Conservation (phyloP, 2,329 filamentous ascomycete species). For the Myriangium duriaei region DNA sequence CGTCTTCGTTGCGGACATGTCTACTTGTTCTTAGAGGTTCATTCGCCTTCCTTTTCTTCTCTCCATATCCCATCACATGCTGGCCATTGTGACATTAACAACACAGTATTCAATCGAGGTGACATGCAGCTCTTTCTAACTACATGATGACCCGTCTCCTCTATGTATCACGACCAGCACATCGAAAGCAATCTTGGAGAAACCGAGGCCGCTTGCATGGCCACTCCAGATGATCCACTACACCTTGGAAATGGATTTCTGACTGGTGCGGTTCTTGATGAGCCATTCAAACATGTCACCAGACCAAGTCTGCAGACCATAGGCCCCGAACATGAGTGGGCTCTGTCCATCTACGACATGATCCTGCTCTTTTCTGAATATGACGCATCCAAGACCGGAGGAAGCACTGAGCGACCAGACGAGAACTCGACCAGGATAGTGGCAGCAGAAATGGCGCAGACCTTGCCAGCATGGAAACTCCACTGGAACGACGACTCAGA, state of each 20-base stretch:
- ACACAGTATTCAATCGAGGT: too few relatives aligned
- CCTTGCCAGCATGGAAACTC: conserved; percentile 6
- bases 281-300: conserved; percentile 2
- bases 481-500: conserved; percentile 8
- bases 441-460: conserved; percentile 2
- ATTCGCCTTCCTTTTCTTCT: too few relatives aligned
- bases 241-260: neutral
- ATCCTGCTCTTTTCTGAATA: conserved; percentile 5
- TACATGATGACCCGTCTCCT: neutral
- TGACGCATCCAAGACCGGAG: conserved; percentile 6
- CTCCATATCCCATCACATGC: too few relatives aligned
- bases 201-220: neutral
- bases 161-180: neutral
- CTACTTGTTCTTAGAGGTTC: too few relatives aligned
- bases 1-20: too few relatives aligned
- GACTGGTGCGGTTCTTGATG: neutral
- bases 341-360: conserved; percentile 7
- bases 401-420: neutral
- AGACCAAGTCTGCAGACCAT: conserved; percentile 9
- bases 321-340: conserved; percentile 8
- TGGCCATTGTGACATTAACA: too few relatives aligned
- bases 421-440: conserved; percentile 1
- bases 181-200: neutral
- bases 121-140: neutral
- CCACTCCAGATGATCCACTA: neutral